Base-by-base conservation (phyloP, 805 yeast species). In the Yamadazyma phyllophila region DNA sequence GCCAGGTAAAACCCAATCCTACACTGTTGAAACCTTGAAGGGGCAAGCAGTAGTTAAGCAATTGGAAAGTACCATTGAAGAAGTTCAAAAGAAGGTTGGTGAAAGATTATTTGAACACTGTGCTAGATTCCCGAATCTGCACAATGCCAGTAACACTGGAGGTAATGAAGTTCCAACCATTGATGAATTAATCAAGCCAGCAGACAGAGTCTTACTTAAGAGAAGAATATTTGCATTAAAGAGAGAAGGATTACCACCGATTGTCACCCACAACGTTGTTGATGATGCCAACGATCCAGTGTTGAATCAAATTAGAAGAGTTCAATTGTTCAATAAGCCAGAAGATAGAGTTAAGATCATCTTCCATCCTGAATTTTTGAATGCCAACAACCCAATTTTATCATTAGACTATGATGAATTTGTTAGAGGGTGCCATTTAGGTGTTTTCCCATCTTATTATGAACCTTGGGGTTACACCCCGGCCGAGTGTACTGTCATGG, bases 401-500 rank as follows among this genome's bases (percentile, higher is more conserved):
- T 85, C 96, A 14, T 72, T 92, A 46, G 99, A 92, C 66, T 92
- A 92, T 65, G 99, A 92, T 64, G 99, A 92, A 65, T 92, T 92
- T 66, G 99, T 92, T 39, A 80, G 99, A 56, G 99, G 99, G 50
- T 91, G 97, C 65, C 98, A 92, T 67, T 73, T 94, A 66, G 99
- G 99, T 65, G 96, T 92, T 42, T 92, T 92, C 83, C 99, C 99
- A 41, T 89, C 97, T 0, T 92, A 92, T 70, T 92, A 92, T 63
- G 99, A 92, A 70, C 99, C 99, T 3, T 92, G 99, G 99, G 99
- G 99, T 33, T 92, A 92, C 67, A 92, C 99, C 2, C 99, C 99
- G 2, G 98, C 98, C 7, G 99, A 92, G 66, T 94, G 99, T 73
- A 92, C 99, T 0, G 99, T 94, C 17, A 92, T 92, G 99, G 99